Base-by-base conservation (phyloP, 495 filamentous ascomycete genomes). In the Trichoderma gamsii region DNA sequence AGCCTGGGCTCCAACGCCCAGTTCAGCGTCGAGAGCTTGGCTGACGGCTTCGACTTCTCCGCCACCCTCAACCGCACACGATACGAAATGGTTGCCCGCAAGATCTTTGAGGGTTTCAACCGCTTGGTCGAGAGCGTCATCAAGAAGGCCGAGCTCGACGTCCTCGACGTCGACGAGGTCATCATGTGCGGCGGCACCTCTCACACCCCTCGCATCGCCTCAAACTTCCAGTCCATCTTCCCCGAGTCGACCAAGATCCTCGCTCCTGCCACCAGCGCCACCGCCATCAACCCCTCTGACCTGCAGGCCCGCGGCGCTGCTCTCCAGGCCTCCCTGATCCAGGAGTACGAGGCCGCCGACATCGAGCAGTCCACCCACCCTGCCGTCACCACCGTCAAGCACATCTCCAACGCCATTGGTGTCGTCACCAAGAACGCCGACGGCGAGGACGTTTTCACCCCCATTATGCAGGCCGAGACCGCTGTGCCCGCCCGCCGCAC, bases 311-410 rank as follows among this genome's bases (percentile, higher is more conserved):
- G 95, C 68, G 95, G 95, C 73, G 95, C 96, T 69, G 94, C 95
- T 41, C 91, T 98, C 73, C 95, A 99, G 82, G 95, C 95, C 21
- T 93, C 89, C 64, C 80, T 99, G 64, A 90, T 99, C 75, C 87
- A 90, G 74, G 93, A 93, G 75, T 98, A 95, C 77, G 95, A 98
- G 66, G 80, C 84, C 67, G 91, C 93, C 66, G 96, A 99, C 75
- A 96, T 99, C 71, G 90, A 93, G 74, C 92, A 97, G 79, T 96
- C 91, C 13, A 96, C 92, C 51, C 95, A 99, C 83, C 92, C 95
- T 44, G 90, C 92, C 75, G 92, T 99, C 66, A 98, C 95, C 18
- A 93, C 91, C 21, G 93, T 94, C 41, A 91, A 93, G 49, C 95
- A 99, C 79, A 86, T 96, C 69, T 83, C 84, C 70, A 90, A 92